Percentiles rank a stretch among this genome's conserved stretches.
phyloP scores from a whole-genome alignment of 805 yeast species.

The Debaryomyces tyrocola region DNA sequence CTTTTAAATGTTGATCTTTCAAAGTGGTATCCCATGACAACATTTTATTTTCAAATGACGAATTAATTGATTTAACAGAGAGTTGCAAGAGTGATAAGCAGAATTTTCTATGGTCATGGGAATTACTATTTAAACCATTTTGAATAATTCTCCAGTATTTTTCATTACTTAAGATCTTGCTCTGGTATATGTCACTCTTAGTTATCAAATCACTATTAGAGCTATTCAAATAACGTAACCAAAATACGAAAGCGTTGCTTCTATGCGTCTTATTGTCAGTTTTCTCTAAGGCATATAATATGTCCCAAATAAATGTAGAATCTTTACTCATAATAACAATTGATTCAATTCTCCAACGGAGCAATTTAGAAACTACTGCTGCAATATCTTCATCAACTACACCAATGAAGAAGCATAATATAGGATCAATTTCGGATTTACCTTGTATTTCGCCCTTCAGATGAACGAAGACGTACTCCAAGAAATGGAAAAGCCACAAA shows the following conservation, averaged over 20 bases:
- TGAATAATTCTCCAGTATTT: slow-evolving; percentile 61
- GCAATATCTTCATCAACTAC: slow-evolving; percentile 35
- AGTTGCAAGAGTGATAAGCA: slow-evolving; percentile 63
- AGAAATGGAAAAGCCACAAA: slow-evolving; percentile 28
- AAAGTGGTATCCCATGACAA: slow-evolving; percentile 46
- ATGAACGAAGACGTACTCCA: slow-evolving; percentile 37
- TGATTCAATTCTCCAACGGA: slow-evolving; percentile 55
- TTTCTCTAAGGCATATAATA: slow-evolving; percentile 37
- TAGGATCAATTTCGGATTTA: not conserved
- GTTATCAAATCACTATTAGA: slow-evolving; percentile 10
- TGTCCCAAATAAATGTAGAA: slow-evolving; percentile 43
- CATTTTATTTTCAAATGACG: slow-evolving; percentile 30
- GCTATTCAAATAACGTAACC: slow-evolving; percentile 53
- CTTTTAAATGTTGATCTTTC: slow-evolving; percentile 32
- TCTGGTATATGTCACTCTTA: slow-evolving; percentile 24
- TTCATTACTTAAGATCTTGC: slow-evolving; percentile 18
- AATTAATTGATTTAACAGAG: slow-evolving; percentile 50
- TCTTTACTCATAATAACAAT: slow-evolving; percentile 20
- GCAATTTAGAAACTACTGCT: slow-evolving; percentile 32
- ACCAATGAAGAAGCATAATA: not conserved
- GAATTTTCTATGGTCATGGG: slow-evolving; percentile 71
- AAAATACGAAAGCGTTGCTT: slow-evolving; percentile 49
- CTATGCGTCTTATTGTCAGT: slow-evolving; percentile 22
- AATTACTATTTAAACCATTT: slow-evolving; percentile 49
- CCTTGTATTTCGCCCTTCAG: slow-evolving; percentile 5